Base-by-base conservation (phyloP, 1,284 basidiomycete species). In the Irpex lacteus region DNA sequence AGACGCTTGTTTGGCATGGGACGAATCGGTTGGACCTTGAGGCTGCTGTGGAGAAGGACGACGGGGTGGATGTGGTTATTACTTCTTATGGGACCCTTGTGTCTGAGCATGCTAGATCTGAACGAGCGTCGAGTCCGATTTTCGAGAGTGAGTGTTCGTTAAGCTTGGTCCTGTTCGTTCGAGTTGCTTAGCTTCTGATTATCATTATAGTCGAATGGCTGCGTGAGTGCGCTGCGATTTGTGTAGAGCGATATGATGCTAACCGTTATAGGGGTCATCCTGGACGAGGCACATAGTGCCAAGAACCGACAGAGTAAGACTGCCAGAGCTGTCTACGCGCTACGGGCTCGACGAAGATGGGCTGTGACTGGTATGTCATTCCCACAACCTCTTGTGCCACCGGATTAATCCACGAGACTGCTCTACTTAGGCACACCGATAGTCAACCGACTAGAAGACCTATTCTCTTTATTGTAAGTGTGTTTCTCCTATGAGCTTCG, bases 371-470 rank as follows among this genome's bases (percentile, higher is more conserved):
- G 89, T 84, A 66, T 54, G 71, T 54, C 13, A 49, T 57, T 40
- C 26, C 21, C 8, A 40, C 26, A 38, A 0, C 44, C 36, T 59
- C 50, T 6, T 8, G 36, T 56, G 6, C 32, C 4, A 6, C 32
- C n/a, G n/a, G n/a, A n/a, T n/a, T n/a, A n/a, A n/a, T n/a, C n/a
- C n/a, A n/a, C n/a, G n/a, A n/a, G n/a, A n/a, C n/a, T n/a, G n/a
- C n/a, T n/a, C n/a, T n/a, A n/a, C n/a, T n/a, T n/a, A 85, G 92
- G 95, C 37, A 98, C 97, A 8, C 97, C 97, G 0, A 98, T 99
- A 67, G 95, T 98, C 65, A 99, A 99, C 74, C 88, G 90, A 59
- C 82, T 98, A 4, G 97, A 98, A 67, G 96, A 98, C 72, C 80
- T 99, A 5, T 96, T 92, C 71, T 96, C 94, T 0, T 80, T 98